Conservation (phyloP, 2,329 filamentous ascomycete genomes). For the Parasarocladium wereldwijsianum region DNA sequence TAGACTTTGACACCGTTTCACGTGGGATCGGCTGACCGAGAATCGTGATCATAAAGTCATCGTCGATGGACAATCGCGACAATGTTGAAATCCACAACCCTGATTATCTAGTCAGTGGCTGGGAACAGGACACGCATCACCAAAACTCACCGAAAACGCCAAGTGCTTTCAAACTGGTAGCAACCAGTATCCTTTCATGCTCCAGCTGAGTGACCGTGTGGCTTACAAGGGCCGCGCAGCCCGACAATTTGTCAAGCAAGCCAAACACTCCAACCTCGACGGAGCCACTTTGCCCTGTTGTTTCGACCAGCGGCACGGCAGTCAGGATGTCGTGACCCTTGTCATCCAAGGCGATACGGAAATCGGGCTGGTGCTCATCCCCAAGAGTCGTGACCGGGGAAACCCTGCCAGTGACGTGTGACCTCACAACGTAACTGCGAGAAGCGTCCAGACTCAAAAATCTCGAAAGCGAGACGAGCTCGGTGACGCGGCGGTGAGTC, state of each 20-base stretch:
- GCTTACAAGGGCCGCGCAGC: slow-evolving; percentile 58
- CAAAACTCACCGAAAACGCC: slow-evolving; percentile 50
- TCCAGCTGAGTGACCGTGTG: slow-evolving; percentile 38
- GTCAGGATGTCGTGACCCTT: slow-evolving; percentile 71
- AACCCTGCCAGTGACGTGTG: slow-evolving; percentile 52
- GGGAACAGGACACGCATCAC: background rate
- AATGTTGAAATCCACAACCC: slow-evolving; percentile 67
- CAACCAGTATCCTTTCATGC: slow-evolving; percentile 48
- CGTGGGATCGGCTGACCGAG: slow-evolving; percentile 54
- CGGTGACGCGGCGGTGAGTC: slow-evolving; percentile 42
- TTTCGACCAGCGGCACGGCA: slow-evolving; percentile 54
- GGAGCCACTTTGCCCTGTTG: too few species aligned
- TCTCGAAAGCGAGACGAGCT: slow-evolving; percentile 53
- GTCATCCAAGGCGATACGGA: slow-evolving; percentile 47
- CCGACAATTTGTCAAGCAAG: slow-evolving; percentile 78
- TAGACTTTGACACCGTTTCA: slow-evolving; percentile 46
- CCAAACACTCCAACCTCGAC: slow-evolving; percentile 58
- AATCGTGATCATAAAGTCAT: slow-evolving; percentile 61
- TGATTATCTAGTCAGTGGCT: slow-evolving; percentile 5
- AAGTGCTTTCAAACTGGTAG: slow-evolving; percentile 63
- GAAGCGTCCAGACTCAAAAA: slow-evolving; percentile 55
- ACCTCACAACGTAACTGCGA: slow-evolving; percentile 55
- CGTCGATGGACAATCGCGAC: slow-evolving; percentile 39
- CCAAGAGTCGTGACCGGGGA: slow-evolving; percentile 32
- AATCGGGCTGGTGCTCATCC: slow-evolving; percentile 26